phyloP scores from a whole-genome alignment of 768 basidiomycete species.

The Suillus lakei region DNA sequence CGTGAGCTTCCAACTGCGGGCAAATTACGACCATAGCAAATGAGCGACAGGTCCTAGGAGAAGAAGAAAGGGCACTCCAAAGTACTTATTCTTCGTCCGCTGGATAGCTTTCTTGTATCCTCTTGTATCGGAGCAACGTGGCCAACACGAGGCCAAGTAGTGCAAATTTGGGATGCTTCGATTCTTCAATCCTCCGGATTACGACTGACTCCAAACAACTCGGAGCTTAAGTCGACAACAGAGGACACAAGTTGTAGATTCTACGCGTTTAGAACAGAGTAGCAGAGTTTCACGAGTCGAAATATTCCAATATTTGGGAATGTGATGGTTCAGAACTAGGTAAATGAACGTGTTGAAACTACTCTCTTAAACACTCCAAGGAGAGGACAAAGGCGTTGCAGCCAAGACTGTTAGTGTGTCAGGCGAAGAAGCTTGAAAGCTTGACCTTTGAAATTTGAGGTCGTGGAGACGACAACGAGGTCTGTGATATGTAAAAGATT shows the following conservation, averaged over 20 bases:
- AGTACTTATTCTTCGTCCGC: neutral
- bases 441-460: neutral
- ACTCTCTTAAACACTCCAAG: neutral
- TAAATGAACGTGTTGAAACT: neutral
- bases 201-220: neutral
- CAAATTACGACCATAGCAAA: constrained; percentile 32
- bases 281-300: neutral
- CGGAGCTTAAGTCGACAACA: neutral
- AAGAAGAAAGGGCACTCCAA: neutral
- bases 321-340: neutral
- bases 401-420: neutral
- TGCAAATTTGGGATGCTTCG: neutral
- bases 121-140: constrained; percentile 3
- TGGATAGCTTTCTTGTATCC: neutral
- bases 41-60: neutral
- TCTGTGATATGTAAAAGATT: constrained; percentile 1
- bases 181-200: neutral
- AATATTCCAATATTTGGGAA: neutral
- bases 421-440: neutral
- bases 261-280: neutral
- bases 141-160: neutral
- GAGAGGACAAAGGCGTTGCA: neutral
- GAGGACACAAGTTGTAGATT: too few relatives aligned
- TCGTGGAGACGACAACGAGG: neutral
- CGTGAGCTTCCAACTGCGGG: constrained; percentile 39